phyloP scores from a whole-genome alignment of 129 eudicot genomes.

The Chrysanthemum makinoi region DNA sequence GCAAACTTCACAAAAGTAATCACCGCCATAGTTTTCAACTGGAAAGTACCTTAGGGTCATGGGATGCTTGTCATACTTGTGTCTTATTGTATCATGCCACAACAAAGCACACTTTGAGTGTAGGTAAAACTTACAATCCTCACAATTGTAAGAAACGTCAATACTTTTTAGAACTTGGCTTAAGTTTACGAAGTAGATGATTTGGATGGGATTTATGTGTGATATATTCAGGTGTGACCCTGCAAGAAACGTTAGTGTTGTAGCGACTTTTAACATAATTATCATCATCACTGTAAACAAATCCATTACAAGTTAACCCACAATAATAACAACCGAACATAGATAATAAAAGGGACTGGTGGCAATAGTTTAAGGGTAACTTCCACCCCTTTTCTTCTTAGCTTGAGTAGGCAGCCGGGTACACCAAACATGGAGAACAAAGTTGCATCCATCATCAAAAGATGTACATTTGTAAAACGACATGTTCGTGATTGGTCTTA shows the following conservation, averaged over 20 bases:
- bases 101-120: background rate
- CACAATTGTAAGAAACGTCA: background rate
- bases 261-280: background rate
- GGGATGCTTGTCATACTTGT: too few species aligned
- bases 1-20: too few species aligned
- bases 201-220: constrained; percentile 20
- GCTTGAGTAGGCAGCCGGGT: background rate
- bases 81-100: too few species aligned
- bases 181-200: background rate
- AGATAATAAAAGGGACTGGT: too few species aligned
- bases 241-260: constrained; percentile 5
- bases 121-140: background rate
- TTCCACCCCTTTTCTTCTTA: too few species aligned
- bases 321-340: too few species aligned
- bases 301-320: constrained; percentile 3
- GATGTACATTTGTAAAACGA: constrained; percentile 14
- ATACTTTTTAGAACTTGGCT: too few species aligned
- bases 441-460: too few species aligned
- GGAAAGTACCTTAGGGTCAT: too few species aligned
- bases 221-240: background rate
- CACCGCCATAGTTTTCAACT: too few species aligned
- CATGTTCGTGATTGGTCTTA: background rate
- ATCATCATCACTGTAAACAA: background rate
- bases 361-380: background rate
- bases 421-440: too few species aligned